Base-by-base conservation (phyloP, 2,329 filamentous ascomycete species). In the Allantophomopsis lycopodina region DNA sequence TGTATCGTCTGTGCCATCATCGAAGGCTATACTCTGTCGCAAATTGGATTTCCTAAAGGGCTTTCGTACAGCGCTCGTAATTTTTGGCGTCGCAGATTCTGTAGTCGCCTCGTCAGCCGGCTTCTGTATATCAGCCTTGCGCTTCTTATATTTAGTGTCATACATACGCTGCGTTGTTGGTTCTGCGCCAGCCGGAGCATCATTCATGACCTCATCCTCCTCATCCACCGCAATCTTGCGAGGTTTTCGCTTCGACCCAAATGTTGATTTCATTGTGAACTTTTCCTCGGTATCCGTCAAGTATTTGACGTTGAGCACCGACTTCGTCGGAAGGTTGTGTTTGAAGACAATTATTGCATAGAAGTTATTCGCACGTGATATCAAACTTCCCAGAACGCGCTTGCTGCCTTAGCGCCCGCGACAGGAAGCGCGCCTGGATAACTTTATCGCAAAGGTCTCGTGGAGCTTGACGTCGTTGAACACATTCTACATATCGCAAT, bases 211-310 rank as follows among this genome's bases (percentile, higher is more conserved):
- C 35, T 78, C 79, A 3, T 83, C 76, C 11, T 79, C 75, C 35
- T 85, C 82, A 33, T 75, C 67, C 0, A 75, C 66, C 36, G 76
- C 80, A 49, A 94, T 83, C 52, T 87, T 82, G 48, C 83, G 80
- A 36, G 83, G 78, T 50, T 91, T 87, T 46, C 74, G 62, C 51
- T 74, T 79, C 2, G 65, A 58, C 4, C 62, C 64, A 42, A 79
- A 78, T 12, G 49, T 42, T 7, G 50, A 51, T 33, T 51, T 55
- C 51, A 54, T 55, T 15, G 32, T 38, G 7, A 8, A 14, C 16
- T 21, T 38, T 13, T 33, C 13, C 17, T 16, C 31, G 13, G 18
- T n/a, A 37, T 28, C 23, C 23, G 23, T 10, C 7, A 10, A 28
- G 7, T 28, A 10, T 12, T 28, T 28, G 23, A 28, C 23, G 23